Percentiles rank a stretch among this genome's conserved stretches.
phyloP scores from a whole-genome alignment of 2,329 filamentous ascomycete genomes.

The Bipolaris bicolor region DNA sequence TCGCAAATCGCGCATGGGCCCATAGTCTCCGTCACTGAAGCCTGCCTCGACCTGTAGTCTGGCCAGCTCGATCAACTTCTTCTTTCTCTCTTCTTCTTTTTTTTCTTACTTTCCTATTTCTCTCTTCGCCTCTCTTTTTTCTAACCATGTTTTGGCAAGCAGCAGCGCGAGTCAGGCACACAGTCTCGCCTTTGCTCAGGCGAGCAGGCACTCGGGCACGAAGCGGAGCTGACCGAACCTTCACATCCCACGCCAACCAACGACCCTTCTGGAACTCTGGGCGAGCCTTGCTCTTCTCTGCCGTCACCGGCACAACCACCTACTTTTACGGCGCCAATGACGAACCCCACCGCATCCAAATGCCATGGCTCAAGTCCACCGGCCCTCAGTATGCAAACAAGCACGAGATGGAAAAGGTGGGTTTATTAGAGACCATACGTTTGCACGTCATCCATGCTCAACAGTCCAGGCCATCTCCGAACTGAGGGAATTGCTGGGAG shows the following conservation, averaged over 20 bases:
- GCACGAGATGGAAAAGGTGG: constrained; percentile 58
- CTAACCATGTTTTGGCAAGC: constrained; percentile 44
- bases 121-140: constrained; percentile 8
- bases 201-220: constrained; percentile 35
- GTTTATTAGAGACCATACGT: not conserved
- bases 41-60: constrained; percentile 24
- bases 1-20: constrained; percentile 28
- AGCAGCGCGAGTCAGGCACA: constrained; percentile 35
- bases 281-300: constrained; percentile 56
- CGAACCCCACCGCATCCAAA: constrained; percentile 38
- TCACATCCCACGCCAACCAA: constrained; percentile 25
- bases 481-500: constrained; percentile 58
- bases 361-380: constrained; percentile 33
- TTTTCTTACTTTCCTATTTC: constrained; percentile 9
- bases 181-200: constrained; percentile 38
- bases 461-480: constrained; percentile 60
- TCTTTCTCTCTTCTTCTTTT: constrained; percentile 7
- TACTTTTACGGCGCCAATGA: constrained; percentile 58
- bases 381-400: constrained; percentile 57
- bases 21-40: constrained; percentile 32
- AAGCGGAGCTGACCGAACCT: constrained; percentile 33
- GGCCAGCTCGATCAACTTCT: constrained; percentile 16
- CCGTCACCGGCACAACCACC: constrained; percentile 58
- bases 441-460: constrained; percentile 10
- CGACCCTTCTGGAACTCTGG: constrained; percentile 56